Percentiles rank a stretch among this genome's conserved stretches.
Conservation (phyloP, 2,329 filamentous ascomycete genomes). For the Talaromyces sp. region DNA sequence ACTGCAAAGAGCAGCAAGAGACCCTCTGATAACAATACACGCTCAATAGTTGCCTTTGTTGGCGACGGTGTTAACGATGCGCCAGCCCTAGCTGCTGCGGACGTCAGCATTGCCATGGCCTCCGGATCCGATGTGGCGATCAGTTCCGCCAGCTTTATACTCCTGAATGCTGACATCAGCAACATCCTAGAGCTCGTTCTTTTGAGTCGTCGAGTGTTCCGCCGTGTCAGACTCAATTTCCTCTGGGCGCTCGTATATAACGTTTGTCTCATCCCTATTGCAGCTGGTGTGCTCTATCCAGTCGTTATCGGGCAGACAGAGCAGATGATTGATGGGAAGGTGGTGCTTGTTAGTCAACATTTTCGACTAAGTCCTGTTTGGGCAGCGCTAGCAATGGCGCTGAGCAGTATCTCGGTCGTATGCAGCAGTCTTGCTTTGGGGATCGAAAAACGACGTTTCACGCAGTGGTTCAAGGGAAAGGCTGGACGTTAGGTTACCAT, state of each 20-base stretch:
- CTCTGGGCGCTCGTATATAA: slow-evolving; percentile 83
- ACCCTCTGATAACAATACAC: slow-evolving; percentile 16
- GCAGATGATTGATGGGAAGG: slow-evolving; percentile 29
- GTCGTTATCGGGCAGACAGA: slow-evolving; percentile 43
- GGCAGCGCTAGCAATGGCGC: slow-evolving; percentile 87
- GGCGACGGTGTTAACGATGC: slow-evolving; percentile 89
- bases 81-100: slow-evolving; percentile 72
- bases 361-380: slow-evolving; percentile 57
- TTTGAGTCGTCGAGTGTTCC: slow-evolving; percentile 68
- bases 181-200: slow-evolving; percentile 70
- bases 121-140: slow-evolving; percentile 79
- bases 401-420: slow-evolving; percentile 87
- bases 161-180: slow-evolving; percentile 67
- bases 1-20: background rate
- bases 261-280: slow-evolving; percentile 69
- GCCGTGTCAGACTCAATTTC: slow-evolving; percentile 79
- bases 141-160: slow-evolving; percentile 75
- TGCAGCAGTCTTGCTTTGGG: slow-evolving; percentile 72
- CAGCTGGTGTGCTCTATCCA: slow-evolving; percentile 73
- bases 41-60: slow-evolving; percentile 68
- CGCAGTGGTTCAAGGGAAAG: background rate
- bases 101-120: slow-evolving; percentile 78
- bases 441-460: slow-evolving; percentile 30
- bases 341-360: slow-evolving; percentile 33
- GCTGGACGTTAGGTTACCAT: background rate